Conservation (phyloP, 2,329 filamentous ascomycete species). For the Harringtonia lauricola region DNA sequence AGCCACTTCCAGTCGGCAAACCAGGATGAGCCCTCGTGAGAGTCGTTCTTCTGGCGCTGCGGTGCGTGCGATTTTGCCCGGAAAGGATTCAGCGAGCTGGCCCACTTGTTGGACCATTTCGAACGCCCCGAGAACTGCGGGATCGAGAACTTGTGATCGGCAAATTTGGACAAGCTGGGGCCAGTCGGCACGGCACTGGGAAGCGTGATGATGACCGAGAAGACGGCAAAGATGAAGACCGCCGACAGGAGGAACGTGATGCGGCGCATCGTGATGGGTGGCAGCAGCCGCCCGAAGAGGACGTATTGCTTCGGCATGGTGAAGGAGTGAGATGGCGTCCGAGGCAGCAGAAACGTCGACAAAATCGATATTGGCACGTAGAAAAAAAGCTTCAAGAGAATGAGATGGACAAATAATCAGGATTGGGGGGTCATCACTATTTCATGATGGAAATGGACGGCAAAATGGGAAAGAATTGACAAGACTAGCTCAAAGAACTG, state of each 20-base stretch:
- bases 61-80: constrained; percentile 59
- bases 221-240: constrained; percentile 41
- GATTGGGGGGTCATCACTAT: not conserved
- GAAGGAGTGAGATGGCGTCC: not conserved
- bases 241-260: constrained; percentile 38
- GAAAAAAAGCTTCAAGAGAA: not conserved
- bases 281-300: constrained; percentile 36
- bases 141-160: constrained; percentile 38
- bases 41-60: constrained; percentile 66
- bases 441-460: not conserved
- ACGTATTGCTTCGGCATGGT: constrained; percentile 35
- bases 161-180: constrained; percentile 35
- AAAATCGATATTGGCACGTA: no score
- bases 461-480: no score
- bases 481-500: no score
- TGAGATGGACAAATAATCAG: not conserved
- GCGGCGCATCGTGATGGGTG: constrained; percentile 39
- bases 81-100: constrained; percentile 53
- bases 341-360: no score
- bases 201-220: constrained; percentile 40
- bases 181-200: constrained; percentile 35
- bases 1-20: constrained; percentile 85
- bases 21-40: constrained; percentile 70
- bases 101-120: constrained; percentile 26
- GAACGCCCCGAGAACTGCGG: constrained; percentile 33